Evolutionary conservation across 1,284 basidiomycete genomes (phyloP), one percentile per base, ranked within the genome.

Genomic region (Pseudozyma thailandica): DNA sequence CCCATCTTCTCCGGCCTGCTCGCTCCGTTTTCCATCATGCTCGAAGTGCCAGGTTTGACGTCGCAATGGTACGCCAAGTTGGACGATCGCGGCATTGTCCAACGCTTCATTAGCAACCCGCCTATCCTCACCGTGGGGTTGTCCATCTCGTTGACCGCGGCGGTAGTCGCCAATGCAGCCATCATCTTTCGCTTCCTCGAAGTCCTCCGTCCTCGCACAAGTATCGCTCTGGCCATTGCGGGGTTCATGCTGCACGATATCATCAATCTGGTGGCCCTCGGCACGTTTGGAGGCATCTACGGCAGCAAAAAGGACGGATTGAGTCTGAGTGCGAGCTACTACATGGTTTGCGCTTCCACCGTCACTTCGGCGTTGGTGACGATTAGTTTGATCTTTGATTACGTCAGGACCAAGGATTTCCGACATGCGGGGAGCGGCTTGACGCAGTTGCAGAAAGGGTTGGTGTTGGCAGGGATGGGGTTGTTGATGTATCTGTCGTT

Each of bases 331-430:
- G 74, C 64, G 15, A 86, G 91, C 0, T 93, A 89, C 78, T 94
- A 91, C 91, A 87, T 91, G 84, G 91, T 89, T 0, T 84, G 92
- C 8, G 91, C 90, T 71, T 90, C 90, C 0, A 93, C 91, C 0
- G 85, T 88, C 13, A 87, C 87, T 0, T 90, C 90, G 0, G 83
- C 87, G 0, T 82, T 89, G 50, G 90, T 89, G 12, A 93, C 92
- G 71, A 64, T 89, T 42, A 90, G 89, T 0, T 84, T 94, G 2
- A 85, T 91, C 10, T 81, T 86, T 51, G 92, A 93, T 65, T 79
- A 73, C 38, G 48, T 70, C 16, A 41, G 81, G 15, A 92, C 89
- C 0, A 86, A 87, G 0, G 86, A 92, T 69, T 93, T 93, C 70
- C 83, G 85, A 1, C 86, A 85, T 46, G 89, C 88, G 53, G 91